These are phyloP conservation scores for Colletotrichum echinochloae DNA, from an alignment of 2,329 filamentous ascomycete genomes.

Conservation along the genomic window DNA sequence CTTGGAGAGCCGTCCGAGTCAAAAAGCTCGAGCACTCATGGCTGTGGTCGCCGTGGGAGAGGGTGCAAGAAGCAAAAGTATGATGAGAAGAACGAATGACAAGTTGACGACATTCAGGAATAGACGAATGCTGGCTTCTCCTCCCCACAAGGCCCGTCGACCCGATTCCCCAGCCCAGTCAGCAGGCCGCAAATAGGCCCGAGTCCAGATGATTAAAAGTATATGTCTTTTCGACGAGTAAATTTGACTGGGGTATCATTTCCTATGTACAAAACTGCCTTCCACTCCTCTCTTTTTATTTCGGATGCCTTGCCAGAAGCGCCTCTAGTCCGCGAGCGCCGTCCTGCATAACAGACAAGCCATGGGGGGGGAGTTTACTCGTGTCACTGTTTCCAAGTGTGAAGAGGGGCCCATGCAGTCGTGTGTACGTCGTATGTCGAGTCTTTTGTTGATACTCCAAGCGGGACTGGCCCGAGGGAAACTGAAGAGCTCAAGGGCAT, in stretches of 20 bases:
- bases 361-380: conserved; percentile 1
- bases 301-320: conserved; percentile 18
- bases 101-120: too few relatives aligned
- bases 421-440: conserved; percentile 2
- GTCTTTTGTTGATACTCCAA: background rate
- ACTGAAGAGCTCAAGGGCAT: background rate
- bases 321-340: conserved; percentile 29
- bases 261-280: conserved; percentile 33
- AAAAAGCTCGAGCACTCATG: background rate
- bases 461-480: background rate
- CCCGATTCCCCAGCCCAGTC: too few relatives aligned
- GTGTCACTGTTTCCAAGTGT: conserved; percentile 27
- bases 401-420: background rate
- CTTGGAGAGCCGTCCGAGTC: background rate
- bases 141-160: conserved; percentile 13
- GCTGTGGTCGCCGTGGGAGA: too few relatives aligned
- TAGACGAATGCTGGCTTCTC: background rate
- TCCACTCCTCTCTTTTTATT: conserved; percentile 4
- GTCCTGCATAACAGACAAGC: conserved; percentile 1
- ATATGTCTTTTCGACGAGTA: conserved; percentile 5
- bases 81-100: too few relatives aligned
- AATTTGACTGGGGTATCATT: conserved; percentile 39
- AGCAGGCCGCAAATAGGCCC: too few relatives aligned
- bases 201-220: background rate
- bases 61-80: too few relatives aligned